A percentile compares a stretch with the other conserved stretches of the same genome.
These are phyloP conservation scores for Iris pallida DNA, from an alignment of 116 monocot species.

Conservation along the genomic window DNA sequence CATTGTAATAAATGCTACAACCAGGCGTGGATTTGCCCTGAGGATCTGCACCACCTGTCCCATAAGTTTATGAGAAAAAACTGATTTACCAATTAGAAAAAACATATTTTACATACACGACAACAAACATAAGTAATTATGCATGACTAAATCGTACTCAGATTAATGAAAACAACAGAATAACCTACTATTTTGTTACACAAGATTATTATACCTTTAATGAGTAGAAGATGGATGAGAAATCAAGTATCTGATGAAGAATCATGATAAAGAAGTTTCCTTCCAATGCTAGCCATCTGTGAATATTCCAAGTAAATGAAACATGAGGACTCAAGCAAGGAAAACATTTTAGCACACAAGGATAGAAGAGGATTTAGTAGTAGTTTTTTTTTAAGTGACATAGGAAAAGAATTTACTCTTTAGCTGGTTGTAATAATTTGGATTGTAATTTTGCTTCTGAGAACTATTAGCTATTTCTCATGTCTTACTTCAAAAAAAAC, in stretches of 20 bases:
- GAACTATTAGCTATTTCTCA: too few species aligned
- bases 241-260: slow-evolving; percentile 39
- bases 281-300: slow-evolving; percentile 79
- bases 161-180: too few species aligned
- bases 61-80: slow-evolving; percentile 4
- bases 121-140: neutral
- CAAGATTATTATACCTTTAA: slow-evolving; percentile 53
- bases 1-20: slow-evolving; percentile 62
- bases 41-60: slow-evolving; percentile 69
- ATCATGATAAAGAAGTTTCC: slow-evolving; percentile 32
- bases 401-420: neutral
- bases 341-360: neutral
- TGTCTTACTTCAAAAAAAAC: too few species aligned
- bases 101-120: neutral
- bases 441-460: neutral
- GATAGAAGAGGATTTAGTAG: neutral
- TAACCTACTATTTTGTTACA: too few species aligned
- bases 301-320: slow-evolving; percentile 7
- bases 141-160: neutral
- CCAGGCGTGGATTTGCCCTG: slow-evolving; percentile 45
- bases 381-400: neutral
- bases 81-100: neutral
- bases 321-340: slow-evolving; percentile 1
- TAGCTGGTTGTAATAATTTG: neutral
- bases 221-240: slow-evolving; percentile 61